Evolutionary conservation across 2,329 filamentous ascomycete genomes (phyloP).

Genomic region (Lasiodiplodia citricola): DNA sequence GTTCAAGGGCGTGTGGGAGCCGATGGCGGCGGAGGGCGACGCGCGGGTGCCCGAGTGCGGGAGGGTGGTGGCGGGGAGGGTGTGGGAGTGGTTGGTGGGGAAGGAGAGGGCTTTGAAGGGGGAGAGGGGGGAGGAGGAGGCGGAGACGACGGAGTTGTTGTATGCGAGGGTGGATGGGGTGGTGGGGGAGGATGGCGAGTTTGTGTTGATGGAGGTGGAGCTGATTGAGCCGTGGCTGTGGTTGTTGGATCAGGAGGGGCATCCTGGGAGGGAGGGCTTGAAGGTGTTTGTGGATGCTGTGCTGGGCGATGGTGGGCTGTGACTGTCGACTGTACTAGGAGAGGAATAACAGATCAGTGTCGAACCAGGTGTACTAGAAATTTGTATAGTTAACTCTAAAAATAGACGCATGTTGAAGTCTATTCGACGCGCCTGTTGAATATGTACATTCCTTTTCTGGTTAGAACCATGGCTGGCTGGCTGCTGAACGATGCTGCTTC

Average conservation of each 20-base stretch:
- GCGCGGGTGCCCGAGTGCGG: constrained; percentile 11
- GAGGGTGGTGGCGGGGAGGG: constrained; percentile 3
- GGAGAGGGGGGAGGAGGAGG: neutral
- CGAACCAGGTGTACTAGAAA: too few relatives aligned
- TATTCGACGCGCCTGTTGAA: too few relatives aligned
- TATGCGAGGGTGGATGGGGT: constrained; percentile 26
- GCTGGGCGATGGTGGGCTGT: neutral
- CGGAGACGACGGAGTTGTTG: neutral
- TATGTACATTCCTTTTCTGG: too few relatives aligned
- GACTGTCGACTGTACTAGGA: neutral
- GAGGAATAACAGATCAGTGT: too few relatives aligned
- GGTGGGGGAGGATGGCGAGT: constrained; percentile 10
- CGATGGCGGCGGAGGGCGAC: constrained; percentile 4
- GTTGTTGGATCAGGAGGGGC: constrained; percentile 24
- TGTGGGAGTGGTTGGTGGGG: constrained; percentile 21
- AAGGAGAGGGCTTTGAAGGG: constrained; percentile 15
- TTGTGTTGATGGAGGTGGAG: constrained; percentile 27
- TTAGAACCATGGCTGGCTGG: too few relatives aligned
- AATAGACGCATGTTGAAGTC: too few relatives aligned
- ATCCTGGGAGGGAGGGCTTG: constrained; percentile 22
- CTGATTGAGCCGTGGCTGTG: constrained; percentile 28
- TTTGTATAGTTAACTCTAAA: too few relatives aligned
- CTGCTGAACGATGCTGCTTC: too few relatives aligned
- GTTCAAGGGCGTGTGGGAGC: constrained; percentile 17
- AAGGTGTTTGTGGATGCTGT: constrained; percentile 18